phyloP scores from a whole-genome alignment of 192 early-diverging fungal species.

The Linnemannia zychae region DNA sequence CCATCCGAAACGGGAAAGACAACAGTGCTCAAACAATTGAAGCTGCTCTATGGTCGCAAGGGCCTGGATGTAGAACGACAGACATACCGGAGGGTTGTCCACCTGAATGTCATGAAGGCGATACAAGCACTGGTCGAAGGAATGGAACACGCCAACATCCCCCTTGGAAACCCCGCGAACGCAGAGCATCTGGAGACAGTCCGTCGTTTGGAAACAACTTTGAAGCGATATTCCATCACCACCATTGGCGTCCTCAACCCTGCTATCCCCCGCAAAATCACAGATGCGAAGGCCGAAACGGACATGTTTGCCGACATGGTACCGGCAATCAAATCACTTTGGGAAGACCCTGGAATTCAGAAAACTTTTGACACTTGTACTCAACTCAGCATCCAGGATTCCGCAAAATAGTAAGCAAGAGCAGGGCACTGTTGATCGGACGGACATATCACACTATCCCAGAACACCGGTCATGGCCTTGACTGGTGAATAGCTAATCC shows the following conservation, averaged over 20 bases:
- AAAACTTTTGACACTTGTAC: conserved; percentile 39
- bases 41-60: conserved; percentile 50
- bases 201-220: conserved; percentile 28
- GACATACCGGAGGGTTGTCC: conserved; percentile 56
- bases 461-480: not conserved
- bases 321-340: conserved; percentile 59
- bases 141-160: conserved; percentile 34
- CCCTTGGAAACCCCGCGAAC: conserved; percentile 46
- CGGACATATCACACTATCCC: not conserved
- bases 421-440: not conserved
- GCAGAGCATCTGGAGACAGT: conserved; percentile 44
- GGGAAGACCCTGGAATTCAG: conserved; percentile 58
- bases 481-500: not conserved
- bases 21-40: conserved; percentile 62
- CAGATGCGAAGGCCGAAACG: conserved; percentile 51
- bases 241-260: conserved; percentile 26
- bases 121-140: conserved; percentile 56
- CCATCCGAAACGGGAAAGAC: conserved; percentile 77
- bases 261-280: conserved; percentile 48
- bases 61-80: conserved; percentile 58
- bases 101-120: conserved; percentile 60
- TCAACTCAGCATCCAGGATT: conserved; percentile 63
- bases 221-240: conserved; percentile 57
- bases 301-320: conserved; percentile 55
- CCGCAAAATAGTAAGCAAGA: conserved; percentile 60